Evolutionary conservation across 306 rosid genomes (phyloP).

Genomic region (Carpinus fangiana): DNA sequence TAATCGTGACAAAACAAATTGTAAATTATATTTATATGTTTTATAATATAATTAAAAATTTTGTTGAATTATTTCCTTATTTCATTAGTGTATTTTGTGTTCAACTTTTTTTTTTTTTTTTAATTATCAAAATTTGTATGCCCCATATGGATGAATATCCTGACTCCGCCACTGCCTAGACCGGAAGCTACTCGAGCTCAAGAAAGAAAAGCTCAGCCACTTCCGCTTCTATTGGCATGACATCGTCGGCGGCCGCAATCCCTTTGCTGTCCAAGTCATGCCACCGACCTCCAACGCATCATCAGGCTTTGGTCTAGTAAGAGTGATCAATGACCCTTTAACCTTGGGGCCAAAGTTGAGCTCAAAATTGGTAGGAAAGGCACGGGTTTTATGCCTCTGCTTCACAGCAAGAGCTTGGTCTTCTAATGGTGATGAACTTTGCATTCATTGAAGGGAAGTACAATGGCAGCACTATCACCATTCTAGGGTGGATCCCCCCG

Average conservation of each 20-base stretch:
- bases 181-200: conserved; percentile 34
- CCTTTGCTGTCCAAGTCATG: conserved; percentile 11
- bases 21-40: no score
- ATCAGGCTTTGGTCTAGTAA: conserved; percentile 17
- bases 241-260: conserved; percentile 19
- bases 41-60: no score
- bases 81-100: no score
- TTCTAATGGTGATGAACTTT: conserved; percentile 1
- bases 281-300: conserved; percentile 29
- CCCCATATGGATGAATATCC: no score
- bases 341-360: neutral
- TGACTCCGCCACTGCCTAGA: no score
- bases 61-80: no score
- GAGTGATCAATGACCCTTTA: neutral
- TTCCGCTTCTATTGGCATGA: conserved; percentile 68
- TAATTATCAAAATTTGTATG: no score
- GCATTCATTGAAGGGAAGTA: conserved; percentile 4
- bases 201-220: conserved; percentile 57
- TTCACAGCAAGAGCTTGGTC: neutral
- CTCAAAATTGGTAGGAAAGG: neutral
- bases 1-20: no score
- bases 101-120: no score
- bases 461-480: conserved; percentile 19
- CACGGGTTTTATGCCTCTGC: conserved; percentile 8
- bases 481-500: conserved; percentile 7